phyloP scores from a whole-genome alignment of 768 basidiomycete genomes.

The Mycena alexandri region DNA sequence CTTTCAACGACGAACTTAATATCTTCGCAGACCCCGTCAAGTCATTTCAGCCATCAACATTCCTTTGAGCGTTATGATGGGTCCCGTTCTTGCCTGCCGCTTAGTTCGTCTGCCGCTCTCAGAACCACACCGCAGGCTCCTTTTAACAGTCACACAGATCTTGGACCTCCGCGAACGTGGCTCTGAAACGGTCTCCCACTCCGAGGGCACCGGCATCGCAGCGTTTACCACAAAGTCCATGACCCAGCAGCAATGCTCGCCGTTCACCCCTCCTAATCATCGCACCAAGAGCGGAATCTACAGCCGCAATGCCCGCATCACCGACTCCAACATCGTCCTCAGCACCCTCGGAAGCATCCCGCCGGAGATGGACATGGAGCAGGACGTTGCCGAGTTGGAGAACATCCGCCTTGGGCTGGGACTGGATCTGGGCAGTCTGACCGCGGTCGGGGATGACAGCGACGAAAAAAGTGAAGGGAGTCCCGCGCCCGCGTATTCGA shows the following conservation, averaged over 20 bases:
- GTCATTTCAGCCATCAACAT: constrained; percentile 82
- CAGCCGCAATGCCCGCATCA: constrained; percentile 63
- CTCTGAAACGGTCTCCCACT: constrained; percentile 82
- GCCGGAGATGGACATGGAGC: constrained; percentile 64
- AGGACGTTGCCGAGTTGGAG: constrained; percentile 68
- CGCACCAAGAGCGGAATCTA: constrained; percentile 55
- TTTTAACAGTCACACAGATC: constrained; percentile 59
- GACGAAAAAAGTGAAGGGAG: constrained; percentile 57
- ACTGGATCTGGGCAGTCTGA: constrained; percentile 63
- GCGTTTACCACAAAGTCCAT: constrained; percentile 76
- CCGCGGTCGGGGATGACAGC: constrained; percentile 63
- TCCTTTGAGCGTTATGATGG: constrained; percentile 87
- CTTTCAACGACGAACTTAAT: background rate
- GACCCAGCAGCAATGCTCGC: constrained; percentile 63
- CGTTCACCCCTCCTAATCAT: constrained; percentile 64
- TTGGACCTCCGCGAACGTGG: constrained; percentile 87
- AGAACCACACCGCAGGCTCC: background rate
- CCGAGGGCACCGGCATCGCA: constrained; percentile 76
- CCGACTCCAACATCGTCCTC: constrained; percentile 72
- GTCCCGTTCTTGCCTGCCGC: constrained; percentile 83
- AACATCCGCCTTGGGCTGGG: constrained; percentile 68
- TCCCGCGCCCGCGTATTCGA: constrained; percentile 66
- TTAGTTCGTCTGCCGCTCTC: constrained; percentile 57
- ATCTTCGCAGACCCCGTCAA: constrained; percentile 28
- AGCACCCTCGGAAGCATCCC: constrained; percentile 74